Evolutionary conservation across 441 rosid species (phyloP).

Genomic region (Gossypium schwendimanii): DNA sequence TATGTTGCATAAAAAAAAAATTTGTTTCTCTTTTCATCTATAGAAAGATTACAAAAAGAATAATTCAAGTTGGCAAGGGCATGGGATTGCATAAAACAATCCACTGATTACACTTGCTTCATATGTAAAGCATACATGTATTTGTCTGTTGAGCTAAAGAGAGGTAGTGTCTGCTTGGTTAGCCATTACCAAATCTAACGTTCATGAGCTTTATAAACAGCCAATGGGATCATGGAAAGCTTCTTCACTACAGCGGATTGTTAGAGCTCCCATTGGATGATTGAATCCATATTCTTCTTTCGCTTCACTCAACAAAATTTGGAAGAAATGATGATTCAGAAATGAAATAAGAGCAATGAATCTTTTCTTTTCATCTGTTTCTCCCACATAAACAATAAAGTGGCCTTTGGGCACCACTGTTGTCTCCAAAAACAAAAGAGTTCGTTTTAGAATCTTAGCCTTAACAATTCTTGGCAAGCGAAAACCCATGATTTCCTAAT

Average conservation of each 20-base stretch:
- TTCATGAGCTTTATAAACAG: neutral
- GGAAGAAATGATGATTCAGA: slow-evolving; percentile 14
- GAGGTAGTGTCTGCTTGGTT: neutral
- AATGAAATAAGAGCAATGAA: slow-evolving; percentile 13
- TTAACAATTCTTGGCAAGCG: neutral
- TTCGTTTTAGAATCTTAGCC: neutral
- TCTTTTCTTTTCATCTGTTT: slow-evolving; percentile 12
- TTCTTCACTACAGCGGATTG: slow-evolving; percentile 20
- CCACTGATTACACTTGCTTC: neutral
- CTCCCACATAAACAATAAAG: slow-evolving; percentile 26
- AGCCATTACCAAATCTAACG: neutral
- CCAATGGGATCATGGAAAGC: slow-evolving; percentile 8
- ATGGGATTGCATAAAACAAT: neutral
- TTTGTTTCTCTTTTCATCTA: too few species aligned
- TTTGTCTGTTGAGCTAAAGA: neutral
- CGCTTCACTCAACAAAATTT: slow-evolving; percentile 4
- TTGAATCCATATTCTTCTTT: slow-evolving; percentile 29
- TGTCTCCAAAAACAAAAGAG: neutral
- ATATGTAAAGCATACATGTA: neutral
- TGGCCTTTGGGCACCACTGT: slow-evolving; percentile 24
- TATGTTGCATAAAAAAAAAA: too few species aligned
- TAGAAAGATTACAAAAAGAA: neutral
- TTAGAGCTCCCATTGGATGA: slow-evolving; percentile 28
- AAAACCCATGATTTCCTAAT: neutral
- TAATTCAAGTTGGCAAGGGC: neutral